Conservation (phyloP, 345 rosid genomes). For the Arabidopsis suecica region DNA sequence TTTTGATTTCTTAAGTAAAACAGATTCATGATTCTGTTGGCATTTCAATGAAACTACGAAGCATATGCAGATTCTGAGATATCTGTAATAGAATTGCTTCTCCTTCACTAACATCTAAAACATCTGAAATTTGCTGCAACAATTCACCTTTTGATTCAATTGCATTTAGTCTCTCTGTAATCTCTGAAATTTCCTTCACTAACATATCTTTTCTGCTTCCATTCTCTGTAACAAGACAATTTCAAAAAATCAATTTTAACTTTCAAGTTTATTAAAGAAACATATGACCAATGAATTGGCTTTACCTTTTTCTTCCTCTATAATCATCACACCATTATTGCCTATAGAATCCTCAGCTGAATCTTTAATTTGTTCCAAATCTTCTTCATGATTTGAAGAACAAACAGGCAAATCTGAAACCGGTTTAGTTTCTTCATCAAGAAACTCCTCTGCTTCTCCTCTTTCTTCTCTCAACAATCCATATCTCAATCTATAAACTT, state of each 20-base stretch:
- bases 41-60: slow-evolving; percentile 50
- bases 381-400: slow-evolving; percentile 39
- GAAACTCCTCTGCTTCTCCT: slow-evolving; percentile 39
- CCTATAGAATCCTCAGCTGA: slow-evolving; percentile 26
- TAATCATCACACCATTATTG: slow-evolving; percentile 16
- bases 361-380: slow-evolving; percentile 43
- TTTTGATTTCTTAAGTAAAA: slow-evolving; percentile 14
- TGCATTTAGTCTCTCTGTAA: slow-evolving; percentile 50
- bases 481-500: slow-evolving; percentile 61
- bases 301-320: slow-evolving; percentile 38
- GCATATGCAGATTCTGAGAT: slow-evolving; percentile 54
- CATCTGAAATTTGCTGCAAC: slow-evolving; percentile 40
- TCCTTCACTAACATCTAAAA: slow-evolving; percentile 45
- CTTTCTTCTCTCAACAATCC: slow-evolving; percentile 53
- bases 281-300: not conserved
- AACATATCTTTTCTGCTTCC: slow-evolving; percentile 35
- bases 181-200: slow-evolving; percentile 47
- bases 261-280: slow-evolving; percentile 5
- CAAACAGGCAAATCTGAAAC: slow-evolving; percentile 30
- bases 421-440: slow-evolving; percentile 38
- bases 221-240: slow-evolving; percentile 33
- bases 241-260: not conserved
- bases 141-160: slow-evolving; percentile 53
- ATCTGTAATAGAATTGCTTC: slow-evolving; percentile 52
- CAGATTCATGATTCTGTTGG: slow-evolving; percentile 42